phyloP scores from a whole-genome alignment of 2,329 filamentous ascomycete species.

The Colletotrichum agaves region DNA sequence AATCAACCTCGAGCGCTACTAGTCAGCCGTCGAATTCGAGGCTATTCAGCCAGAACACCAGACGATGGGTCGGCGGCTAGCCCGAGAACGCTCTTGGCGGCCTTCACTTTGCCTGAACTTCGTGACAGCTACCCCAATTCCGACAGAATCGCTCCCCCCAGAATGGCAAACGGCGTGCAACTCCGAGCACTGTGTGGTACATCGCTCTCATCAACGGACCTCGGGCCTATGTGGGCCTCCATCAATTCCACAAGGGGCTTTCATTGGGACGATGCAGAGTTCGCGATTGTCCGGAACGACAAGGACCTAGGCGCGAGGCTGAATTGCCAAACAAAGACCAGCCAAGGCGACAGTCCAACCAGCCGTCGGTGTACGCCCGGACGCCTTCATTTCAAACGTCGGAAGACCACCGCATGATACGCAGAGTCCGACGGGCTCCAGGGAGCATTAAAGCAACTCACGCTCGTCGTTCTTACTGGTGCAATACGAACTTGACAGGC shows the following conservation, averaged over 20 bases:
- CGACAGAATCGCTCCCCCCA: background rate
- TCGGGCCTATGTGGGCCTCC: conserved; percentile 4
- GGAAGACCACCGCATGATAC: conserved; percentile 11
- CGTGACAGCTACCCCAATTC: background rate
- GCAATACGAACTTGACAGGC: background rate
- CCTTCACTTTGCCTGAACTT: background rate
- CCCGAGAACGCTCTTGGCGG: background rate
- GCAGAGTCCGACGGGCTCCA: conserved; percentile 1
- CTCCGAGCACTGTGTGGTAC: conserved; percentile 31
- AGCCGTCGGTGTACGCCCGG: background rate
- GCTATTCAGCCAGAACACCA: conserved; percentile 1
- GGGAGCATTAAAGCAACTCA: background rate
- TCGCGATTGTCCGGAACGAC: conserved; percentile 22
- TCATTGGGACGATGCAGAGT: conserved; percentile 32
- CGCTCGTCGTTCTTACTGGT: background rate
- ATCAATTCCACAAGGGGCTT: background rate
- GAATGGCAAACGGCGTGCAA: background rate
- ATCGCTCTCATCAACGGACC: conserved; percentile 15
- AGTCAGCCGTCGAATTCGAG: background rate
- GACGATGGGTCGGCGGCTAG: conserved; percentile 7
- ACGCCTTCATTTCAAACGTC: conserved; percentile 15
- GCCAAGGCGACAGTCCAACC: background rate
- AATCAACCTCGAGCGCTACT: background rate
- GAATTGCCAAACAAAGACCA: background rate
- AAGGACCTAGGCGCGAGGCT: conserved; percentile 4